Conservation (phyloP, 352 stramenopile species). For the Phytophthora pistaciae region DNA sequence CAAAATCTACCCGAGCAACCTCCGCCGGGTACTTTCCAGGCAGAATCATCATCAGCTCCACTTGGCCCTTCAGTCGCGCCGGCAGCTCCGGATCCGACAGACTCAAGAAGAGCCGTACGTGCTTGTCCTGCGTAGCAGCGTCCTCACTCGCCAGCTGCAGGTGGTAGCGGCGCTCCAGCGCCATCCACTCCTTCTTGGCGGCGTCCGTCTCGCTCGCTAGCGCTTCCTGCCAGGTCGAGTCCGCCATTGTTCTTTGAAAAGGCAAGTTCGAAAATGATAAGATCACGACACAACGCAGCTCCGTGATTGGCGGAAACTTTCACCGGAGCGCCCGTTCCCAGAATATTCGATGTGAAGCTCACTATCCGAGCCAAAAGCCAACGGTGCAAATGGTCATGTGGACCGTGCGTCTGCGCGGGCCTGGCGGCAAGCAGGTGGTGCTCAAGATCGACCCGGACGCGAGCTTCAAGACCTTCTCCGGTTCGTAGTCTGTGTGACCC, state of each 20-base stretch:
- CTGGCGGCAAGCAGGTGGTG: slow-evolving; percentile 61
- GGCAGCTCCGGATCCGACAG: slow-evolving; percentile 75
- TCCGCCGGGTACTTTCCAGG: slow-evolving; percentile 61
- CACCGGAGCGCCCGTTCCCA: slow-evolving; percentile 16
- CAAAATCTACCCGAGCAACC: slow-evolving; percentile 58
- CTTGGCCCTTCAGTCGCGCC: slow-evolving; percentile 59
- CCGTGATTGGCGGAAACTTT: slow-evolving; percentile 5
- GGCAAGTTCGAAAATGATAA: slow-evolving; percentile 17
- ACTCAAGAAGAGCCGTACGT: slow-evolving; percentile 57
- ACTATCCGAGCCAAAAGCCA: background rate
- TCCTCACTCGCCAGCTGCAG: slow-evolving; percentile 37
- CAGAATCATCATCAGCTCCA: slow-evolving; percentile 62
- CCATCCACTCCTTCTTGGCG: slow-evolving; percentile 68
- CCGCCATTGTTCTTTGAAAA: slow-evolving; percentile 15
- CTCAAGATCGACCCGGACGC: slow-evolving; percentile 56
- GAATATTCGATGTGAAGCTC: slow-evolving; percentile 23
- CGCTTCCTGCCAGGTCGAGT: slow-evolving; percentile 36
- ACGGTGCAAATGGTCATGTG: slow-evolving; percentile 44
- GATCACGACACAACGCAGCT: background rate
- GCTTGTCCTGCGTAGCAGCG: slow-evolving; percentile 18
- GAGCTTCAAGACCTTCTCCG: slow-evolving; percentile 53
- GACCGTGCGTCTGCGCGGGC: slow-evolving; percentile 72
- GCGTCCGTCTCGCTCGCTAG: slow-evolving; percentile 45
- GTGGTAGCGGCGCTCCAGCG: slow-evolving; percentile 74
- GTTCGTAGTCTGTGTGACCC: slow-evolving; percentile 35